Percentiles rank a stretch among this genome's conserved stretches.
These are phyloP conservation scores for Globisporangium nunn DNA, from an alignment of 352 stramenopile species.

Conservation along the genomic window DNA sequence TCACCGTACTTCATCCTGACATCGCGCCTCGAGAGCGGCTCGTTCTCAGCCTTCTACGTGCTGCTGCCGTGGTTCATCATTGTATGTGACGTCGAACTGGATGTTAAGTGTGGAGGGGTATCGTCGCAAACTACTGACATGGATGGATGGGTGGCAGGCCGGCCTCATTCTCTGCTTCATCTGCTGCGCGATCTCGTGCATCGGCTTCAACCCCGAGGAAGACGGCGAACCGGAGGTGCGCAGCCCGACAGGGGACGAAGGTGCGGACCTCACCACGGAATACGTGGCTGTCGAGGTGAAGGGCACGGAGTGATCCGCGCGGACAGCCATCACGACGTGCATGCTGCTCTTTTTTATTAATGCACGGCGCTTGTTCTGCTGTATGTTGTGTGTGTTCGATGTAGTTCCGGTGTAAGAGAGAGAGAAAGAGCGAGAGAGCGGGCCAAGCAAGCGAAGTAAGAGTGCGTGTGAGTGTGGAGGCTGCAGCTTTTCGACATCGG, in stretches of 20 bases:
- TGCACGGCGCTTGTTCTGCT: background rate
- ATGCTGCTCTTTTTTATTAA: conserved; percentile 2
- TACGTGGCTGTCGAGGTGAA: conserved; percentile 49
- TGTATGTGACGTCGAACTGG: conserved; percentile 25
- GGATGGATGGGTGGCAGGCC: conserved; percentile 23
- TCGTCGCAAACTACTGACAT: too few relatives aligned
- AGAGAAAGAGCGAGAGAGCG: too few relatives aligned
- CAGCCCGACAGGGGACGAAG: conserved; percentile 52
- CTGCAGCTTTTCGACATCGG: too few relatives aligned
- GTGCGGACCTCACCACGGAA: conserved; percentile 51
- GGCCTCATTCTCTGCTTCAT: conserved; percentile 73
- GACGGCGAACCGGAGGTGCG: conserved; percentile 27
- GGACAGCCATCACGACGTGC: background rate
- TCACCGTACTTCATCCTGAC: conserved; percentile 81
- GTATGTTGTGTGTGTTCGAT: background rate
- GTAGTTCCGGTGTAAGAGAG: too few relatives aligned
- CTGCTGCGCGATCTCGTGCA: conserved; percentile 67
- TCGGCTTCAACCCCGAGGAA: conserved; percentile 40
- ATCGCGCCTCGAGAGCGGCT: conserved; percentile 53
- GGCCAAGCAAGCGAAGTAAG: too few relatives aligned
- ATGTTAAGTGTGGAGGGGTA: too few relatives aligned
- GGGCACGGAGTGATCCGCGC: conserved; percentile 6
- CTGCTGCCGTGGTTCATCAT: conserved; percentile 79
- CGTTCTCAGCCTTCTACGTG: conserved; percentile 78
- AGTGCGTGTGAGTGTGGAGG: too few relatives aligned